Evolutionary conservation across 306 rosid genomes (phyloP).

Genomic region (Erythrophleum fordii): DNA sequence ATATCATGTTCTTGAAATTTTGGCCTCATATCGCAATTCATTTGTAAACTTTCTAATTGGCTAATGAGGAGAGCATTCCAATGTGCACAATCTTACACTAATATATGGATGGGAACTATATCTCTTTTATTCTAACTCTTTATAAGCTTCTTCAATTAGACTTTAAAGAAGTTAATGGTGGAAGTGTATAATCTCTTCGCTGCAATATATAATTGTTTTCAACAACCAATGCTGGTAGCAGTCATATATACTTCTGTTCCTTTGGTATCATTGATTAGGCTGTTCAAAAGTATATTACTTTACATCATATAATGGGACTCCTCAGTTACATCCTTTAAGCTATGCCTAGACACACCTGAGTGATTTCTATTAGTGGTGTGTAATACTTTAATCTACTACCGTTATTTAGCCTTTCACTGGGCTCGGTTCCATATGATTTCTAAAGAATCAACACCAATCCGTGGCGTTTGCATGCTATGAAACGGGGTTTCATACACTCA

Average conservation of each 20-base stretch:
- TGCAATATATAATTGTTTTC: no score
- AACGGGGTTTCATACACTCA: no score
- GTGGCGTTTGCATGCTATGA: no score
- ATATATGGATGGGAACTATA: constrained; percentile 13
- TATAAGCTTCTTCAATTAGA: constrained; percentile 1
- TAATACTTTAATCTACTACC: no score
- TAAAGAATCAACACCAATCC: no score
- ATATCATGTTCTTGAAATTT: not conserved
- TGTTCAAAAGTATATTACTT: constrained; percentile 10
- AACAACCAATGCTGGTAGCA: no score
- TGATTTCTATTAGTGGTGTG: not conserved
- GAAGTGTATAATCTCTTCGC: not conserved
- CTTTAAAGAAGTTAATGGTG: not conserved
- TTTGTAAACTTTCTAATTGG: not conserved
- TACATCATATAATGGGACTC: not conserved
- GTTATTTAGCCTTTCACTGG: no score
- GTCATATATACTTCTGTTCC: not conserved
- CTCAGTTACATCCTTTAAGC: constrained; percentile 5
- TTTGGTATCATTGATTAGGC: constrained; percentile 10
- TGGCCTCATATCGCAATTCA: not conserved
- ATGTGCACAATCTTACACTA: not conserved
- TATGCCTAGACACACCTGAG: not conserved
- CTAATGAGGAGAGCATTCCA: not conserved
- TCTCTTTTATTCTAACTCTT: no score
- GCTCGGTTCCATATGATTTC: no score